Percentiles rank a stretch among this genome's conserved stretches.
phyloP scores from a whole-genome alignment of 2,329 filamentous ascomycete species.

The Macrophomina pseudophaseolina region DNA sequence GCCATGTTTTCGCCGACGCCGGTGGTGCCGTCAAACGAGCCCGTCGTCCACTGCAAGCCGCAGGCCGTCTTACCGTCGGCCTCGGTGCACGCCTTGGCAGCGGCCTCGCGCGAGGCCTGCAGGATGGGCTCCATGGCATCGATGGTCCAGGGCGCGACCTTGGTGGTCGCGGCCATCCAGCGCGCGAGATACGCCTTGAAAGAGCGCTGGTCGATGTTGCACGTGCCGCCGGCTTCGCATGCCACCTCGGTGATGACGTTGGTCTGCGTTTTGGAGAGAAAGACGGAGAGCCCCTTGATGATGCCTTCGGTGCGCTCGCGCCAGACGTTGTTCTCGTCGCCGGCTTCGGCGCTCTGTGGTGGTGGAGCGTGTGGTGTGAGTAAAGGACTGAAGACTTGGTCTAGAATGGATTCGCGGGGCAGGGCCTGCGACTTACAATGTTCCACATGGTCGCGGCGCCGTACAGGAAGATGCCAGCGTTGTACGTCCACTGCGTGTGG shows the following conservation, averaged over 20 bases:
- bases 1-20: conserved; percentile 67
- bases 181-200: conserved; percentile 53
- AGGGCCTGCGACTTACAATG: conserved; percentile 40
- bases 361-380: not conserved
- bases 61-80: conserved; percentile 55
- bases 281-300: conserved; percentile 48
- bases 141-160: conserved; percentile 45
- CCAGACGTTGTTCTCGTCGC: conserved; percentile 24
- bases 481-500: conserved; percentile 55
- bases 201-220: conserved; percentile 54
- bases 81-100: conserved; percentile 60
- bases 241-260: conserved; percentile 55
- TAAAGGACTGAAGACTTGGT: not conserved
- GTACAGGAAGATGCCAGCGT: conserved; percentile 52
- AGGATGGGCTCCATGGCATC: conserved; percentile 57
- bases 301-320: conserved; percentile 37
- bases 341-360: conserved; percentile 11
- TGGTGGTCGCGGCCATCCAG: conserved; percentile 49
- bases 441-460: conserved; percentile 57
- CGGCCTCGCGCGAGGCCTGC: conserved; percentile 59
- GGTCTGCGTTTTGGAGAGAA: conserved; percentile 39
- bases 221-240: conserved; percentile 52
- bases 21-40: conserved; percentile 50
- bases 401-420: not conserved
- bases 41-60: conserved; percentile 52